Conservation (phyloP, 176 grass and related monocot species). For the Tuctoria greenei region DNA sequence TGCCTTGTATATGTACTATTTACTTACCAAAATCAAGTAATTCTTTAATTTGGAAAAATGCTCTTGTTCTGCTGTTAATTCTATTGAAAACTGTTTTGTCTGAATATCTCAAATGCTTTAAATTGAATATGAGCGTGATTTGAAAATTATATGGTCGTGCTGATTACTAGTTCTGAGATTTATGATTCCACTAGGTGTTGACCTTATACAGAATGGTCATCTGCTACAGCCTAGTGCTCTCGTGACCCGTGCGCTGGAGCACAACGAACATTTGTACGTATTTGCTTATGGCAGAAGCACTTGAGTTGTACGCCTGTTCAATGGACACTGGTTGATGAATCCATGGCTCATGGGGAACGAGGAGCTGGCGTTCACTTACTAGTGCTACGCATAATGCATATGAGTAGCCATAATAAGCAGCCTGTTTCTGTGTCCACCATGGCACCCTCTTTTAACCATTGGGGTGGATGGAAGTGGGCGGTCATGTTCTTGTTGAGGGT, state of each 20-base stretch:
- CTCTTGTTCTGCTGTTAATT: conserved; percentile 25
- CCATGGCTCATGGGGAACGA: not conserved
- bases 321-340: not conserved
- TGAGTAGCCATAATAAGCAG: not conserved
- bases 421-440: not conserved
- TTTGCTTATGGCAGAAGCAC: not conserved
- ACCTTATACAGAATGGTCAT: not conserved
- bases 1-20: not conserved
- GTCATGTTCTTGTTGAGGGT: not conserved
- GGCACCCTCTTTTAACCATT: not conserved
- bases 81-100: not conserved
- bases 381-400: not conserved
- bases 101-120: not conserved
- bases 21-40: conserved; percentile 18
- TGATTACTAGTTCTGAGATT: not conserved
- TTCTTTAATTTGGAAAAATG: conserved; percentile 13
- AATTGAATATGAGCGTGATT: not conserved
- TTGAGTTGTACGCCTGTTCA: not conserved
- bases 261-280: not conserved
- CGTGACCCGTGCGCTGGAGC: conserved; percentile 6
- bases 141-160: not conserved
- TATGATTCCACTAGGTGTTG: not conserved
- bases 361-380: conserved; percentile 14
- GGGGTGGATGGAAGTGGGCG: not conserved
- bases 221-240: not conserved